These are phyloP conservation scores for Apodospora peruviana DNA, from an alignment of 495 filamentous ascomycete genomes.

Conservation along the genomic window DNA sequence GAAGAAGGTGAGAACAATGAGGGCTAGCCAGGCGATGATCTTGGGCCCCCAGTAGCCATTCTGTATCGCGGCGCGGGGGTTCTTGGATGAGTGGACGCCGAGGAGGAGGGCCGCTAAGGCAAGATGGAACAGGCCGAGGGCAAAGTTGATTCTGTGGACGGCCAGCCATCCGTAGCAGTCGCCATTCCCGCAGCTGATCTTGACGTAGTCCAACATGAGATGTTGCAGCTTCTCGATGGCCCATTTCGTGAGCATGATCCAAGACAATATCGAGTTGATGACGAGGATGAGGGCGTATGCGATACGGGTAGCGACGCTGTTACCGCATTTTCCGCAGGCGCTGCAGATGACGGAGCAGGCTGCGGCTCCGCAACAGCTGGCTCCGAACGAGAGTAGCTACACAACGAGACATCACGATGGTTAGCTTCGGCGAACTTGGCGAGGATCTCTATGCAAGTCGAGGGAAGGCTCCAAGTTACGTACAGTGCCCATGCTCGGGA, in stretches of 20 bases:
- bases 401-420: not conserved
- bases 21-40: conserved; percentile 73
- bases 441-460: not conserved
- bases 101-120: conserved; percentile 77
- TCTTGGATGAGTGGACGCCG: conserved; percentile 81
- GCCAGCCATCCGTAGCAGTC: conserved; percentile 93
- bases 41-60: conserved; percentile 89
- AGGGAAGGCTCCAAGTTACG: conserved; percentile 22
- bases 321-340: conserved; percentile 91
- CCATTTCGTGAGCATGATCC: conserved; percentile 99
- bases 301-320: conserved; percentile 95
- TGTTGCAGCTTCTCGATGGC: conserved; percentile 91
- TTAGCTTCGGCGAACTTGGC: conserved; percentile 1
- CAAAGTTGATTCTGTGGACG: conserved; percentile 96
- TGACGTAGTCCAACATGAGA: conserved; percentile 89
- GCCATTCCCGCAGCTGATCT: conserved; percentile 83
- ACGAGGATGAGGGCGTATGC: conserved; percentile 95
- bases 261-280: conserved; percentile 91
- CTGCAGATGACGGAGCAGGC: conserved; percentile 93
- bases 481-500: conserved; percentile 86
- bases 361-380: conserved; percentile 90
- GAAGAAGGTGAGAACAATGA: conserved; percentile 89
- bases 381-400: conserved; percentile 69
- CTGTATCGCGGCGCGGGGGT: conserved; percentile 81
- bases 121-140: conserved; percentile 87